These are phyloP conservation scores for Canna indica DNA, from an alignment of 176 grass and related monocot genomes.

Conservation along the genomic window DNA sequence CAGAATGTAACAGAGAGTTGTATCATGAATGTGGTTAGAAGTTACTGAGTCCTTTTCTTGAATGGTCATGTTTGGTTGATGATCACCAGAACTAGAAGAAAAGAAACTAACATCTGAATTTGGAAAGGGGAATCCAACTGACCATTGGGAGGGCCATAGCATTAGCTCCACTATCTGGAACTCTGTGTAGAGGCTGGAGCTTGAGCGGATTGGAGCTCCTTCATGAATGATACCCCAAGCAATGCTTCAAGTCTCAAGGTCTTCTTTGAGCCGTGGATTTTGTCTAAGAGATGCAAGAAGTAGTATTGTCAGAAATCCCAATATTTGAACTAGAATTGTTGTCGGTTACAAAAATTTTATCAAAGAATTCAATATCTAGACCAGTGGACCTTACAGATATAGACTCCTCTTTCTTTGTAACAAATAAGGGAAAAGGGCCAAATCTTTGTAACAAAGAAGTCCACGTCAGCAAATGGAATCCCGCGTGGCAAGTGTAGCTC, in stretches of 20 bases:
- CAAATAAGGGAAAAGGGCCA: too few species aligned
- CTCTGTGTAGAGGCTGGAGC: conserved; percentile 64
- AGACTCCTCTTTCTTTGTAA: conserved; percentile 37
- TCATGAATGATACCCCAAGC: conserved; percentile 85
- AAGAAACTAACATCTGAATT: conserved; percentile 21
- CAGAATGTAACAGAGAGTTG: conserved; percentile 13
- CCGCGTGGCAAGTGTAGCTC: too few species aligned
- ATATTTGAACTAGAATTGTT: conserved; percentile 15
- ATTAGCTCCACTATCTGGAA: conserved; percentile 28
- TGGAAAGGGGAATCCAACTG: conserved; percentile 24
- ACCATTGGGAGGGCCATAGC: conserved; percentile 15
- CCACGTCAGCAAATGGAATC: too few species aligned
- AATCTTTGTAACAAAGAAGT: too few species aligned
- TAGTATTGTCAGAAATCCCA: too few species aligned
- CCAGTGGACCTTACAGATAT: conserved; percentile 24
- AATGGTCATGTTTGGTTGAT: conserved; percentile 6
- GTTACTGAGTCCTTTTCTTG: conserved; percentile 19
- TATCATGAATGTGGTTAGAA: conserved; percentile 30
- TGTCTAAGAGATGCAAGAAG: too few species aligned
- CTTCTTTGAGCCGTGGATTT: conserved; percentile 41
- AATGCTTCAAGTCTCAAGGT: conserved; percentile 65
- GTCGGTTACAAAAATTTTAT: conserved; percentile 8
- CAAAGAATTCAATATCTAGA: conserved; percentile 24
- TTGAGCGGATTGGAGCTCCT: conserved; percentile 84
- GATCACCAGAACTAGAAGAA: conserved; percentile 30